These are phyloP conservation scores for Calonectria hawksworthii DNA, from an alignment of 2,329 filamentous ascomycete species.

Conservation along the genomic window DNA sequence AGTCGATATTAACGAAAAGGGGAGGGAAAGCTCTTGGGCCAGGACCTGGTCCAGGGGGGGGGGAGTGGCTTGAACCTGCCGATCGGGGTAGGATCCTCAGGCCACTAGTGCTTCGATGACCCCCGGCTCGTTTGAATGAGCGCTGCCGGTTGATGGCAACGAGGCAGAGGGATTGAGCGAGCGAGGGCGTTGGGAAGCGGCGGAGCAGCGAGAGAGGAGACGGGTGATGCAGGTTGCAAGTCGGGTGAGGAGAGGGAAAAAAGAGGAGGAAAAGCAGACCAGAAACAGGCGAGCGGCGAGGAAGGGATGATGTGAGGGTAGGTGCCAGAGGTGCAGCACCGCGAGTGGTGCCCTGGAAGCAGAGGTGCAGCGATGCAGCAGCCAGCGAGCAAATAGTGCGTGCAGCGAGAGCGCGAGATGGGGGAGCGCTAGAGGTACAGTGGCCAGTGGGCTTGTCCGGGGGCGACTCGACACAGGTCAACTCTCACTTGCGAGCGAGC, in stretches of 20 bases:
- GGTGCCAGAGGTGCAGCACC: slow-evolving; percentile 22
- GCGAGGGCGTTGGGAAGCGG: slow-evolving; percentile 9
- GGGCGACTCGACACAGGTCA: slow-evolving; percentile 3
- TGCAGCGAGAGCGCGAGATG: slow-evolving; percentile 5
- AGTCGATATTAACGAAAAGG: slow-evolving; percentile 56
- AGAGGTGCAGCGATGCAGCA: slow-evolving; percentile 8
- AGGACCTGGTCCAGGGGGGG: slow-evolving; percentile 45
- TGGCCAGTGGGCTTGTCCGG: background rate
- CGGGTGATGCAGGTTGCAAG: slow-evolving; percentile 15
- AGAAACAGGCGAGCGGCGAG: slow-evolving; percentile 35
- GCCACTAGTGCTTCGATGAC: slow-evolving; percentile 47
- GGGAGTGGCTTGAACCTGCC: slow-evolving; percentile 52
- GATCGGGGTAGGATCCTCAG: slow-evolving; percentile 52
- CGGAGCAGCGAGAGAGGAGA: slow-evolving; percentile 17
- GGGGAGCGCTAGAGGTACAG: slow-evolving; percentile 10
- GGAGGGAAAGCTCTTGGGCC: slow-evolving; percentile 49
- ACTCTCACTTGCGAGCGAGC: background rate
- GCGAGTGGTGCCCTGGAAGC: slow-evolving; percentile 19
- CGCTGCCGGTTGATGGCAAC: slow-evolving; percentile 29
- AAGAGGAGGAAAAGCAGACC: slow-evolving; percentile 25
- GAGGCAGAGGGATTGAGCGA: slow-evolving; percentile 6
- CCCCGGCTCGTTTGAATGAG: slow-evolving; percentile 39
- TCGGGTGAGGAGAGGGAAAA: slow-evolving; percentile 29
- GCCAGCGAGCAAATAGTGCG: slow-evolving; percentile 13
- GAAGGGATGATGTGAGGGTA: slow-evolving; percentile 41